Evolutionary conservation across 2,329 filamentous ascomycete genomes (phyloP), one percentile per base, ranked within the genome.

Genomic region (Diaporthe citri): DNA sequence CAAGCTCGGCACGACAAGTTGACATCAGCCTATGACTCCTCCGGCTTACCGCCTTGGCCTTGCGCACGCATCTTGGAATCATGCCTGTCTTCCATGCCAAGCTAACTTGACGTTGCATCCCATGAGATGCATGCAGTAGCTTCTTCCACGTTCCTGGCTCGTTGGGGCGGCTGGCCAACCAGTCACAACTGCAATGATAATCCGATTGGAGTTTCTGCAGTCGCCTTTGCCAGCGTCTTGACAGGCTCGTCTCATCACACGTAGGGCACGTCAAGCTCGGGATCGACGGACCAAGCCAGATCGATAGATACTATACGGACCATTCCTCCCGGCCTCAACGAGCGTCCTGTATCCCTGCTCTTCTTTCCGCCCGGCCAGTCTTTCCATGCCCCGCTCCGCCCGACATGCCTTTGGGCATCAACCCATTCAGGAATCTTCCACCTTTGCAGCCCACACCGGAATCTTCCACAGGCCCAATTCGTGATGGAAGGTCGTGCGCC

Each of bases 111-210:
- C 46, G 64, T 69, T 55, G 64, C 64, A 69, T 69, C 64, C 64
- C 64, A 55, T 12, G n/a, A 69, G 48, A 55, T 31, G 64, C 64
- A 39, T 69, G 64, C 64, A 69, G 64, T 55, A 69, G 64, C n/a
- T 52, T 41, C n/a, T 52, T 36, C 64, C 64, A 69, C 20, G 48
- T 55, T 69, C 64, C 34, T 69, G 64, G 64, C 64, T 41, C 46
- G 34, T 22, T 25, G 64, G 31, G 4, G 62, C 62, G 43, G 62
- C 46, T 51, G 43, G 46, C n/a, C 46, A 15, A 52, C 46, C 64
- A 55, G 31, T 69, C 64, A 69, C 48, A 28, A 6, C 22, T 17
- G 34, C 46, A 55, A 28, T 55, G 46, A 28, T 17, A 34, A 20
- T 36, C 12, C 64, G 31, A 17, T 39, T 39, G 52, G 46, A 67